Evolutionary conservation across 2,329 filamentous ascomycete genomes (phyloP).

Genomic region (Grosmannia clavigera): DNA sequence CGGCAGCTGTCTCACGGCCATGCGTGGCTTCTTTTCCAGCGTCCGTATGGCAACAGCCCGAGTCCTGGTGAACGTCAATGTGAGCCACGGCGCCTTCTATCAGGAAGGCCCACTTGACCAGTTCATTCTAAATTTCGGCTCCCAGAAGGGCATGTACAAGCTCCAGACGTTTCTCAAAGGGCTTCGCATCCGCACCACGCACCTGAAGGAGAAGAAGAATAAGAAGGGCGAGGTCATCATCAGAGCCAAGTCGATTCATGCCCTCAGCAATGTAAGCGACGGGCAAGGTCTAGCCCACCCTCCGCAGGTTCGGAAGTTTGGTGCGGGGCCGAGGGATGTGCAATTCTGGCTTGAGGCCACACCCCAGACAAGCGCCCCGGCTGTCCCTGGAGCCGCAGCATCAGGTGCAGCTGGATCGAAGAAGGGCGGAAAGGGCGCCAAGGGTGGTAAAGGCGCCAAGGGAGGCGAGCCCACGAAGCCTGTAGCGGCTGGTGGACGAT

Average conservation of each 20-base stretch:
- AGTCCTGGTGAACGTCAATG: conserved; percentile 24
- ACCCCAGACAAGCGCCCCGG: neutral
- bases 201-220: conserved; percentile 22
- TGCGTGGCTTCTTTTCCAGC: conserved; percentile 23
- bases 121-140: conserved; percentile 6
- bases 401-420: neutral
- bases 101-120: conserved; percentile 14
- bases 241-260: conserved; percentile 25
- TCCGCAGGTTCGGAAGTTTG: conserved; percentile 17
- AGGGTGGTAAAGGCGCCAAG: neutral
- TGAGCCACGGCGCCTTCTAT: conserved; percentile 23
- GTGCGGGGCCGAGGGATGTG: conserved; percentile 38
- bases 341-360: conserved; percentile 35
- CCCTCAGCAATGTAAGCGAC: conserved; percentile 23
- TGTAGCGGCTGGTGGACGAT: conserved; percentile 19
- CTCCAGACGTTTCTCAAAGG: conserved; percentile 25
- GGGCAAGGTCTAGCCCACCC: conserved; percentile 17
- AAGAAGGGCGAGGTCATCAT: conserved; percentile 19
- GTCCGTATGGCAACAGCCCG: conserved; percentile 21
- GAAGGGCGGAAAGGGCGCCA: neutral
- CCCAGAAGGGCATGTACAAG: conserved; percentile 2
- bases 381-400: conserved; percentile 2
- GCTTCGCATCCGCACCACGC: conserved; percentile 25
- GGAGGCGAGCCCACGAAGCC: neutral
- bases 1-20: conserved; percentile 16